phyloP scores from a whole-genome alignment of 2,329 filamentous ascomycete genomes.

The Pseudogymnoascus sp. region DNA sequence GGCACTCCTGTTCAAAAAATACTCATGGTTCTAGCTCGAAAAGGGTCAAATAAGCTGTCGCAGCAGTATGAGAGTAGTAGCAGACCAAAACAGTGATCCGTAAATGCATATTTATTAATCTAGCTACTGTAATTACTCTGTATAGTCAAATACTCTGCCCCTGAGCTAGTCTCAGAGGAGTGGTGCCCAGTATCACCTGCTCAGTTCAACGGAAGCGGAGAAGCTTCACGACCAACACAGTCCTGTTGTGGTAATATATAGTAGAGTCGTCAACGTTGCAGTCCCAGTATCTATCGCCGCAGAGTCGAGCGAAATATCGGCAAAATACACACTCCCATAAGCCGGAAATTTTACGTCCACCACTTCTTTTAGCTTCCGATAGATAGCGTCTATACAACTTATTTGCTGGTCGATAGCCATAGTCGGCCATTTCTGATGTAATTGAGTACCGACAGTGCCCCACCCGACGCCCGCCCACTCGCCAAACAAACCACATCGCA shows the following conservation, averaged over 20 bases:
- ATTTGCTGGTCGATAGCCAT: conserved; percentile 28
- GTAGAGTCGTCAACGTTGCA: conserved; percentile 26
- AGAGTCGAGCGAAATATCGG: conserved; percentile 11
- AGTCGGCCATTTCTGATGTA: conserved; percentile 28
- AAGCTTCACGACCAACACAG: conserved; percentile 30
- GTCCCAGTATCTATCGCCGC: conserved; percentile 19
- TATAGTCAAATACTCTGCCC: too few relatives aligned
- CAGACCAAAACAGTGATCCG: too few relatives aligned
- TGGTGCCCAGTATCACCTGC: too few relatives aligned
- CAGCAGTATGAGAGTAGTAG: too few relatives aligned
- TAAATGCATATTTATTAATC: too few relatives aligned
- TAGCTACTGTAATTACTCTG: too few relatives aligned
- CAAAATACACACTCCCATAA: conserved; percentile 31
- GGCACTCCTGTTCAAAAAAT: too few relatives aligned
- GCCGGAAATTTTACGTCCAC: conserved; percentile 26
- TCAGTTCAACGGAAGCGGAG: background rate
- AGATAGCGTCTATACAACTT: conserved; percentile 16
- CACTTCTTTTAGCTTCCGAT: conserved; percentile 15
- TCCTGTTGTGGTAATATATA: conserved; percentile 31
- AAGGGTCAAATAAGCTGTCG: too few relatives aligned
- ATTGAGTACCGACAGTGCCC: conserved; percentile 25
- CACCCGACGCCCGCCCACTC: too few relatives aligned
- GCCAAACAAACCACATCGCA: too few relatives aligned
- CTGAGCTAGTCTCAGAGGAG: too few relatives aligned
- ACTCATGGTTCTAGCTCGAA: too few relatives aligned